phyloP scores from a whole-genome alignment of 495 filamentous ascomycete genomes.

The Penicillium steckii region DNA sequence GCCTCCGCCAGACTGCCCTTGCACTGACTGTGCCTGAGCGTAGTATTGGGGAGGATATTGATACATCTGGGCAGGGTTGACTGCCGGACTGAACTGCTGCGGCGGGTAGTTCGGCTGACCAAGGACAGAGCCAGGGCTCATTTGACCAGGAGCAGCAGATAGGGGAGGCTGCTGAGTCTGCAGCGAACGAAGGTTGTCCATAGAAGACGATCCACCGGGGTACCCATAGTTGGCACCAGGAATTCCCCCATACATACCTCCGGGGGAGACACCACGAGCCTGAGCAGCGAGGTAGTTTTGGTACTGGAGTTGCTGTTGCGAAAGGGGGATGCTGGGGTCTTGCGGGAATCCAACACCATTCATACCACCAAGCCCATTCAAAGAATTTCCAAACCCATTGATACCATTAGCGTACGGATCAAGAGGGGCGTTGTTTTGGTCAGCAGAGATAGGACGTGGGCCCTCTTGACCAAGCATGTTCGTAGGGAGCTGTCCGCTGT shows the following conservation, averaged over 20 bases:
- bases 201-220: constrained; percentile 33
- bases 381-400: constrained; percentile 29
- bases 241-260: constrained; percentile 42
- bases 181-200: constrained; percentile 45
- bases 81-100: constrained; percentile 48
- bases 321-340: constrained; percentile 38
- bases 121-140: constrained; percentile 43
- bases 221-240: constrained; percentile 41
- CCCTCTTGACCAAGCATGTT: constrained; percentile 37
- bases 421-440: constrained; percentile 39
- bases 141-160: constrained; percentile 34
- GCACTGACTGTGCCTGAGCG: constrained; percentile 43
- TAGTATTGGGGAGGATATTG: constrained; percentile 53
- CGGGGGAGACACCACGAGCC: constrained; percentile 43
- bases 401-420: constrained; percentile 45
- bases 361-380: constrained; percentile 28
- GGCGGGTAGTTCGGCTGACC: constrained; percentile 43
- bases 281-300: constrained; percentile 44
- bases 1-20: constrained; percentile 45
- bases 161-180: constrained; percentile 36
- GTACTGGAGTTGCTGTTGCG: constrained; percentile 49
- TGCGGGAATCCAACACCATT: constrained; percentile 37
- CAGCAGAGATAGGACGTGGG: constrained; percentile 38
- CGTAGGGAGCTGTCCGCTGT: constrained; percentile 42
- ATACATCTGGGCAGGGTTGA: constrained; percentile 50